Conservation (phyloP, 2,329 filamentous ascomycete species). For the Aspergillus costaricaensis region DNA sequence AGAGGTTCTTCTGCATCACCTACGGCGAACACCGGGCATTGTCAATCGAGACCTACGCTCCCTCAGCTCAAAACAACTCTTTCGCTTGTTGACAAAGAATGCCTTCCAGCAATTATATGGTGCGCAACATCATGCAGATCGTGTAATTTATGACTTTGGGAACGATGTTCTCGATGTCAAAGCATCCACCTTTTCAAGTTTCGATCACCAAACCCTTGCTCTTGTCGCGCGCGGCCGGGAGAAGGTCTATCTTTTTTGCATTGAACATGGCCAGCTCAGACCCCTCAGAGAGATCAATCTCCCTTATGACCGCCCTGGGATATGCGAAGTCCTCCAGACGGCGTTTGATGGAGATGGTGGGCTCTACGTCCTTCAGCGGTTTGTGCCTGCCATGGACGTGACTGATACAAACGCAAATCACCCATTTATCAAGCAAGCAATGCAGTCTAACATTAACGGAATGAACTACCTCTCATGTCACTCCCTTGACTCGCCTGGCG, state of each 20-base stretch:
- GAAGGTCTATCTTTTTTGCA: slow-evolving; percentile 31
- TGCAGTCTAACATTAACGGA: slow-evolving; percentile 23
- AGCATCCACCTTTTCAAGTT: slow-evolving; percentile 35
- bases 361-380: slow-evolving; percentile 38
- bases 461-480: slow-evolving; percentile 34
- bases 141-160: slow-evolving; percentile 31
- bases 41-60: slow-evolving; percentile 21
- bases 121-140: slow-evolving; percentile 35
- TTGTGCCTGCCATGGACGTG: slow-evolving; percentile 28
- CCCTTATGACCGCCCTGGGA: slow-evolving; percentile 29
- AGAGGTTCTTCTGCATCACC: slow-evolving; percentile 39
- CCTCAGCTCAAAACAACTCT: slow-evolving; percentile 31
- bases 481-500: slow-evolving; percentile 17
- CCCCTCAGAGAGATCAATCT: slow-evolving; percentile 22
- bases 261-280: slow-evolving; percentile 20
- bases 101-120: slow-evolving; percentile 39
- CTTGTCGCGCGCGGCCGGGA: slow-evolving; percentile 35
- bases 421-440: slow-evolving; percentile 38
- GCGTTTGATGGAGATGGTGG: slow-evolving; percentile 24
- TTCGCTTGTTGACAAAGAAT: slow-evolving; percentile 32
- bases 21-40: slow-evolving; percentile 37
- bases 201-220: slow-evolving; percentile 23
- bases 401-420: slow-evolving; percentile 25
- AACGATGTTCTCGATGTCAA: slow-evolving; percentile 31
- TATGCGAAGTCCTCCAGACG: slow-evolving; percentile 36